Base-by-base conservation (phyloP, 2,329 filamentous ascomycete species). In the Lasiodiplodia gonubiensis region DNA sequence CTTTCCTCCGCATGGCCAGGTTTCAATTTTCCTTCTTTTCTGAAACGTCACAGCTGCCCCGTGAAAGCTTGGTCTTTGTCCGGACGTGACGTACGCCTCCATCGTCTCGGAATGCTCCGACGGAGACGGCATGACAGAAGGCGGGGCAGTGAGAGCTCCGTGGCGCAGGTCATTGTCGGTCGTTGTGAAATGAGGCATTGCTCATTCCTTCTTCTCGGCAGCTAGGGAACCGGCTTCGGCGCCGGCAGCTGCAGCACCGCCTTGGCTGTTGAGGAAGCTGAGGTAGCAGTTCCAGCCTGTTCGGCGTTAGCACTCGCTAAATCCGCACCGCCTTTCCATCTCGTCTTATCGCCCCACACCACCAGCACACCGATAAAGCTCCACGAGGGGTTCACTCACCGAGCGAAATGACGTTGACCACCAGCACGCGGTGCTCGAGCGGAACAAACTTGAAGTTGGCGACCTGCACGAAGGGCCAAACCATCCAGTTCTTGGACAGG, bases 371-470 rank as follows among this genome's bases (percentile, higher is more conserved):
- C 14, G 52, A 55, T 37, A 55, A 35, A 55, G 52, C 52, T 55
- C 27, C 3, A n/a, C 49, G 57, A 68, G 48, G 48, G 81, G 84
- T 75, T 74, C 42, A 46, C 42, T 46, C 42, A 89, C 88, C 89
- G 72, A 92, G 80, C 69, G 86, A 92, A 65, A 97, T 85, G 61
- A 96, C 79, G 75, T 97, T 97, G 73, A 97, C 94, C 69, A 97
- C 90, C 73, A 97, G 82, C 51, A 97, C 88, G 68, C 93, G 86
- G 80, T 94, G 89, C 76, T 96, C 88, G 70, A 96, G 83, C 59
- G 94, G 94, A 70, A 97, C 87, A 70, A 95, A 86, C 74, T 91
- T 90, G 82, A 97, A 97, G 84, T 97, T 97, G 75, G 90, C 85
- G 65, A 90, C 83, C 82, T 97, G 94, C 67, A 96, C 92, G 72